phyloP scores from a whole-genome alignment of 2,329 filamentous ascomycete species.

The Fusarium circinatum region DNA sequence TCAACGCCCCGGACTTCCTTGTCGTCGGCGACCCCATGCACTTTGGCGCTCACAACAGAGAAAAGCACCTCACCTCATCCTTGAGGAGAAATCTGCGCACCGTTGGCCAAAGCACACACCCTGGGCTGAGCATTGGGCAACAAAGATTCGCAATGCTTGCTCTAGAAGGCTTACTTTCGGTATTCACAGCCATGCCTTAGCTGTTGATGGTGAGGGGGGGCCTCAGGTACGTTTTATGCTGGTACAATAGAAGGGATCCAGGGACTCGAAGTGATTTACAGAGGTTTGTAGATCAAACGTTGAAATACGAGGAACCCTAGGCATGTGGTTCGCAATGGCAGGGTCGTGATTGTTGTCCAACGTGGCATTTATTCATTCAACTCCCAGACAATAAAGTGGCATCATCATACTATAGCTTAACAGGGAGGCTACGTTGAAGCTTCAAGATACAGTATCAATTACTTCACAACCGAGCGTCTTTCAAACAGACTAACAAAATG shows the following conservation, averaged over 20 bases:
- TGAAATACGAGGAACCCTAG: constrained; percentile 29
- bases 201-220: constrained; percentile 17
- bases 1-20: constrained; percentile 22
- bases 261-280: constrained; percentile 13
- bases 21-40: constrained; percentile 12
- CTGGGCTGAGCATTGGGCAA: constrained; percentile 28
- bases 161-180: constrained; percentile 8
- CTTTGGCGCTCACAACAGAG: constrained; percentile 10
- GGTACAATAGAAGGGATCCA: not conserved
- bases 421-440: not conserved
- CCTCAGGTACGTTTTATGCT: constrained; percentile 32
- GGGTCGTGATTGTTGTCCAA: constrained; percentile 1
- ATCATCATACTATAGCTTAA: constrained; percentile 9
- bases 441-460: not conserved
- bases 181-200: constrained; percentile 8
- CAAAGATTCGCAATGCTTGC: constrained; percentile 25
- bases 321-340: constrained; percentile 19
- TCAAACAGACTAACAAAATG: constrained; percentile 15
- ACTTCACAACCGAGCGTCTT: constrained; percentile 14
- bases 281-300: constrained; percentile 28
- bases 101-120: constrained; percentile 36
- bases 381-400: constrained; percentile 12
- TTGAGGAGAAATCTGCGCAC: constrained; percentile 17
- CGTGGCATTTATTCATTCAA: constrained; percentile 6
- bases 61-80: constrained; percentile 22